Evolutionary conservation across 2,329 filamentous ascomycete species (phyloP), one percentile per base, ranked within the genome.

Genomic region (Sporothrix phasma): DNA sequence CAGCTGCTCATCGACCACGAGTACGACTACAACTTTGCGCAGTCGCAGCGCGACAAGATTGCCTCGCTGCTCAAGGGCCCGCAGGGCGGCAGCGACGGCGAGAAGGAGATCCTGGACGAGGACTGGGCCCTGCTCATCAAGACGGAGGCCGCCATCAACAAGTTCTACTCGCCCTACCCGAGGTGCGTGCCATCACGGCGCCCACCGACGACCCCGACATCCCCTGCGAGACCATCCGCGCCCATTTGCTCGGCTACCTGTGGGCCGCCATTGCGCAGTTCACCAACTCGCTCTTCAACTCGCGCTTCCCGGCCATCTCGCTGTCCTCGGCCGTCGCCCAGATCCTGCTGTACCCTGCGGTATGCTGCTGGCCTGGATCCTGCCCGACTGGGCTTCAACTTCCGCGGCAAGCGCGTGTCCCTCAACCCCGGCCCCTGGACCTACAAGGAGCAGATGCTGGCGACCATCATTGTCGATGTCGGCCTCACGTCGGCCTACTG

Each of bases 401-500:
- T 43, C 41, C 41, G 41, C 41, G 41, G 41, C 41, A 15, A 43
- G 26, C 74, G 76, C 26, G 78, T 81, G 69, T 78, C 76, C 5
- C 74, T 83, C 13, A 84, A 84, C 68, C 81, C 82, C 0, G 81
- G 82, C 0, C 79, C 78, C 2, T 85, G 85, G 70, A 81, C 79
- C 61, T 79, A 79, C 69, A 86, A 85, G 72, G 83, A 85, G 71
- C 83, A 85, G 69, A 78, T 82, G 75, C 72, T 84, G 59, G 80
- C 84, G 65, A 77, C 79, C 37, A 82, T 84, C 71, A 83, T 84
- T 80, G 83, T 86, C 63, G 86, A 88, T 70, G 64, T 81, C 17
- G 78, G 79, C 15, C 77, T 74, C 68, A 74, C 74, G 24, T 70
- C 75, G 3, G 39, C 56, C 7, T 60, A 60, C 41, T 46, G 39